Evolutionary conservation across 73 alveolate genomes (phyloP).

Genomic region (Effrenium voratum): DNA sequence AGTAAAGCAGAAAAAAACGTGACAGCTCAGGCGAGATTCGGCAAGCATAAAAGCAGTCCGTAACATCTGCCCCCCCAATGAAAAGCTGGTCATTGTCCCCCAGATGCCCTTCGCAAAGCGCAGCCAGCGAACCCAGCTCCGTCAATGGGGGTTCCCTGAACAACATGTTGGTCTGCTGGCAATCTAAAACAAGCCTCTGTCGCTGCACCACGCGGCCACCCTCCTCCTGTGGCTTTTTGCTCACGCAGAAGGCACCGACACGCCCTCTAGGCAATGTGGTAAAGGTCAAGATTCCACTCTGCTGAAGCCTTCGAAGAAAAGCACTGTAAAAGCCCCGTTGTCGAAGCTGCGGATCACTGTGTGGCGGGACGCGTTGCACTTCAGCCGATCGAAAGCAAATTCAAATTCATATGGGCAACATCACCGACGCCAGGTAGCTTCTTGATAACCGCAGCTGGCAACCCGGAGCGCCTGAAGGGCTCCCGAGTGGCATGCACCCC

Average conservation of each 20-base stretch:
- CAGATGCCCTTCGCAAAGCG: constrained; percentile 4
- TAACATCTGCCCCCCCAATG: not conserved
- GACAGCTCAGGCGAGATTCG: not conserved
- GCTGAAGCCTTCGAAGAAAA: not conserved
- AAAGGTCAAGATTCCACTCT: not conserved
- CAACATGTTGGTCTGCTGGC: not conserved
- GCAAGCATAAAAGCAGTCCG: constrained; percentile 48
- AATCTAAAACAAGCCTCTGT: constrained; percentile 18
- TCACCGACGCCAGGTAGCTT: constrained; percentile 16
- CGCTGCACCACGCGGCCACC: not conserved
- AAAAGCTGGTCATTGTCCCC: not conserved
- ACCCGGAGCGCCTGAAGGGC: constrained; percentile 49
- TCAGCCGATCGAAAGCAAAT: not conserved
- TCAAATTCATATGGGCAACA: not conserved
- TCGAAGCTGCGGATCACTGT: not conserved
- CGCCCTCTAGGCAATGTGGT: not conserved
- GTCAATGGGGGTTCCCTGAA: constrained; percentile 9
- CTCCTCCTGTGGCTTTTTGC: not conserved
- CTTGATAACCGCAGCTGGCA: not conserved
- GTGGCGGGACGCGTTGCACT: not conserved
- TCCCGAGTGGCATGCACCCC: constrained; percentile 3
- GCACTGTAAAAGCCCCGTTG: not conserved
- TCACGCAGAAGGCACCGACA: constrained; percentile 11
- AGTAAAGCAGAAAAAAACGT: not conserved
- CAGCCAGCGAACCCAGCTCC: constrained; percentile 35